Base-by-base conservation (phyloP, 2,329 filamentous ascomycete genomes). In the Aspergillus brunneoviolaceus region DNA sequence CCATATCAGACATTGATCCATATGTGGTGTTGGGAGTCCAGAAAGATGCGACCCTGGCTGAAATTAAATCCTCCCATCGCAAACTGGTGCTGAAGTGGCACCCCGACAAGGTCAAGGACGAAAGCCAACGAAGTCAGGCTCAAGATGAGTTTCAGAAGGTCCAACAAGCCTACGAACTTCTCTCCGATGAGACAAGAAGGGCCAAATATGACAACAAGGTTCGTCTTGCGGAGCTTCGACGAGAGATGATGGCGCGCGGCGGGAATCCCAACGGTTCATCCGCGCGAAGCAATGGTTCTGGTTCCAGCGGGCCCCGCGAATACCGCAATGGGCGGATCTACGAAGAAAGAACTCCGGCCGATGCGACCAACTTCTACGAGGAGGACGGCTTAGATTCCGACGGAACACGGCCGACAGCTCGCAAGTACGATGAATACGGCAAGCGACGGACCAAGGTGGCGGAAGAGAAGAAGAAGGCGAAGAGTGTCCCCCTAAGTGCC, bases 71-170 rank as follows among this genome's bases (percentile, higher is more conserved):
- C 55, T 89, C 91, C 16, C 88, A 96, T 79, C 87, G 90, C 69
- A 96, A 96, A 76, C 87, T 96, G 47, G 91, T 91, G 39, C 85
- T 96, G 67, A 92, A 90, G 75, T 93, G 89, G 72, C 93, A 97
- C 69, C 93, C 93, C 35, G 93, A 97, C 81, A 96, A 96, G 79
- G 86, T 96, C 63, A 88, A 92, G 66, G 87, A 96, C 70, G 87
- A 89, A 56, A 81, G 86, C 16, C 81, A 90, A 69, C 96, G 95
- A 77, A 86, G 87, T 60, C 80, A 86, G 68, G 96, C 93, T 75
- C 87, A 90, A 68, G 88, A 92, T 68, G 89, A 96, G 76, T 99
- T 98, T 71, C 92, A 97, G 77, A 88, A 87, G 73, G 91, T 98
- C 35, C 93, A 97, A 75, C 87, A 93, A 69, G 93, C 95, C 54